phyloP scores from a whole-genome alignment of 371 early-diverging fungal genomes.

The Circinella minor region DNA sequence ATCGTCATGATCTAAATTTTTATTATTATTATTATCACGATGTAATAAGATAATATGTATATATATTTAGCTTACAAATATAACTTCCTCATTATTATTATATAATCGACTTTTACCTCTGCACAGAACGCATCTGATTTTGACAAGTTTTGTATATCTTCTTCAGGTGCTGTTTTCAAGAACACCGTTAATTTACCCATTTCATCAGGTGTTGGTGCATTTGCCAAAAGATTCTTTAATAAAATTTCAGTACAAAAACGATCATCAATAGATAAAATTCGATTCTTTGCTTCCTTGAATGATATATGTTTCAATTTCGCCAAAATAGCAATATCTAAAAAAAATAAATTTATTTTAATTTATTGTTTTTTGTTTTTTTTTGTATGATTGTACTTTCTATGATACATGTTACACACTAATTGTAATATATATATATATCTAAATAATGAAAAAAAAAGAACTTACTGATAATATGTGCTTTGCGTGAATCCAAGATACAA shows the following conservation, averaged over 20 bases:
- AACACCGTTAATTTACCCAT: constrained; percentile 76
- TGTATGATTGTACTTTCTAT: too few species aligned
- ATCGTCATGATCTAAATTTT: constrained; percentile 75
- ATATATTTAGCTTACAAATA: not conserved
- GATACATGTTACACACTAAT: too few species aligned
- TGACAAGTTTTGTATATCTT: constrained; percentile 68
- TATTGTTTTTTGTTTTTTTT: too few species aligned
- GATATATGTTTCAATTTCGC: constrained; percentile 70
- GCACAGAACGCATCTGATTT: constrained; percentile 86
- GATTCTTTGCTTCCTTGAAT: constrained; percentile 63
- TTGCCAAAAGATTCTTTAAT: constrained; percentile 67
- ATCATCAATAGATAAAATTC: constrained; percentile 71
- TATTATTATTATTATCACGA: constrained; percentile 12
- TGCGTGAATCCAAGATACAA: constrained; percentile 73
- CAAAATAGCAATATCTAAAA: constrained; percentile 70
- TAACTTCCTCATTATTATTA: too few species aligned
- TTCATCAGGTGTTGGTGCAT: constrained; percentile 79
- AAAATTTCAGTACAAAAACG: constrained; percentile 69
- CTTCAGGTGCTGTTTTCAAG: constrained; percentile 60
- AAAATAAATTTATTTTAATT: not conserved
- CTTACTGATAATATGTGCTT: constrained; percentile 80
- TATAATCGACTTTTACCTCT: constrained; percentile 58
- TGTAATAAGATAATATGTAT: constrained; percentile 16
- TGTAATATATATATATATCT: too few species aligned
- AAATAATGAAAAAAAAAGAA: not conserved